Evolutionary conservation across 2,329 filamentous ascomycete species (phyloP).

Genomic region (Hortaea werneckii): DNA sequence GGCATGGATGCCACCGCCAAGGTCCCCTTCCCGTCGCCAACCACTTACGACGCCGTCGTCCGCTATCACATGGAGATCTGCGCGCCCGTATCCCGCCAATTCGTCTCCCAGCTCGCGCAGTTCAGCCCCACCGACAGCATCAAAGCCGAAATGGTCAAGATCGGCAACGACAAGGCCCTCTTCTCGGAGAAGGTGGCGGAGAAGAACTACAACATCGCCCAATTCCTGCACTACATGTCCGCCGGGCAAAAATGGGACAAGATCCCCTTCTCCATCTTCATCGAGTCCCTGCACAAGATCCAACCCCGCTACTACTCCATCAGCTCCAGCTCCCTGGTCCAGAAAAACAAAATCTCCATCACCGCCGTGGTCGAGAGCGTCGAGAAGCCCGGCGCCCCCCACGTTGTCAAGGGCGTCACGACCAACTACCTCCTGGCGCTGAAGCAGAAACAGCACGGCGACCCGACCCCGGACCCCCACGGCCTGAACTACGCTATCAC

Average conservation of each 20-base stretch:
- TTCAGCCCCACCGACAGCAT: slow-evolving; percentile 78
- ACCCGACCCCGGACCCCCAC: slow-evolving; percentile 69
- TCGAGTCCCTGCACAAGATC: slow-evolving; percentile 87
- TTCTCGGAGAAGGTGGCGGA: slow-evolving; percentile 78
- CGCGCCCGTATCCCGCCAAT: slow-evolving; percentile 91
- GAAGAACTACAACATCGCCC: slow-evolving; percentile 80
- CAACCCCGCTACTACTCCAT: slow-evolving; percentile 99
- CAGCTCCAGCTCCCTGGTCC: slow-evolving; percentile 87
- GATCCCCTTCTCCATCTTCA: slow-evolving; percentile 87
- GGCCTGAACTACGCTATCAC: slow-evolving; percentile 77
- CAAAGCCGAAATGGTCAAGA: slow-evolving; percentile 79
- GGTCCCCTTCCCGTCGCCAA: slow-evolving; percentile 93
- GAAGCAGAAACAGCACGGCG: slow-evolving; percentile 92
- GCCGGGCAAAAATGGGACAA: slow-evolving; percentile 68
- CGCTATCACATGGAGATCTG: slow-evolving; percentile 97
- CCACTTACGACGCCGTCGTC: slow-evolving; percentile 85
- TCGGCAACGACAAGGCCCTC: slow-evolving; percentile 89
- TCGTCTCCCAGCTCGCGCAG: slow-evolving; percentile 73
- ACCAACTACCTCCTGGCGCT: slow-evolving; percentile 94
- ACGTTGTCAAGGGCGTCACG: slow-evolving; percentile 83
- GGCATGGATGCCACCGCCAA: slow-evolving; percentile 90
- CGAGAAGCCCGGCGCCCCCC: slow-evolving; percentile 62
- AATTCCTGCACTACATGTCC: slow-evolving; percentile 64
- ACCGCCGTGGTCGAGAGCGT: slow-evolving; percentile 89
- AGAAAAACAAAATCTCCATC: slow-evolving; percentile 89